Base-by-base conservation (phyloP, 768 basidiomycete species). In the Tremella mesenterica region DNA sequence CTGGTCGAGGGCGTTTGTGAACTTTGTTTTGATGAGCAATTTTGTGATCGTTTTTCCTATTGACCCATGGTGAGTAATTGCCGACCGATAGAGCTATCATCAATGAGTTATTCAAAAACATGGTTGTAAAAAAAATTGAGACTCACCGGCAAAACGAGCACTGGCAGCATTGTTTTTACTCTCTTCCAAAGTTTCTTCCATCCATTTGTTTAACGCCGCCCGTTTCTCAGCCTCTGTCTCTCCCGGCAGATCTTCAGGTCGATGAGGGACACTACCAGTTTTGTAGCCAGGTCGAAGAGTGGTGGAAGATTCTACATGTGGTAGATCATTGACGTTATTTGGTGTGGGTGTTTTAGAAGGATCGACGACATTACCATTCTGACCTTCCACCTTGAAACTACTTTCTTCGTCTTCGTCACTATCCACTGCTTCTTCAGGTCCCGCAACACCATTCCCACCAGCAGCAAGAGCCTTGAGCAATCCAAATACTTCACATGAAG, bases 381-480 rank as follows among this genome's bases (percentile, higher is more conserved):
- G 23, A 13, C 12, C 12, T 23, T 28, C 20, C 43, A 33, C 3
- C 27, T 26, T 36, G 25, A 48, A 8, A 14, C 29, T 16, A 23
- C 20, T 29, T 18, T 50, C 30, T 30, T 59, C 58, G 20, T 59
- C 57, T 10, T 57, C 57, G 4, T 59, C 56, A 31, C 38, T 47
- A n/a, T 58, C 60, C 3, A 50, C 50, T 20, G 59, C 52, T 28
- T 28, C 55, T 5, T 27, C 27, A 8, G 20, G 34, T 14, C 46
- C 20, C 12, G 23, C 50, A 8, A 27, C 39, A 13, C 52, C 54
- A 23, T 47, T 46, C 13, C 54, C 54, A 4, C 58, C 61, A 10
- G 56, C 57, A 5, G 64, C 64, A 45, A 66, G 38, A 29, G 48
- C 43, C 39, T 63, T 66, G 59, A 66, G 54, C 45, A 66, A 28